A percentile compares a stretch with the other conserved stretches of the same genome.
phyloP scores from a whole-genome alignment of 805 yeast species.

The Schizosaccharomyces cryophilus region DNA sequence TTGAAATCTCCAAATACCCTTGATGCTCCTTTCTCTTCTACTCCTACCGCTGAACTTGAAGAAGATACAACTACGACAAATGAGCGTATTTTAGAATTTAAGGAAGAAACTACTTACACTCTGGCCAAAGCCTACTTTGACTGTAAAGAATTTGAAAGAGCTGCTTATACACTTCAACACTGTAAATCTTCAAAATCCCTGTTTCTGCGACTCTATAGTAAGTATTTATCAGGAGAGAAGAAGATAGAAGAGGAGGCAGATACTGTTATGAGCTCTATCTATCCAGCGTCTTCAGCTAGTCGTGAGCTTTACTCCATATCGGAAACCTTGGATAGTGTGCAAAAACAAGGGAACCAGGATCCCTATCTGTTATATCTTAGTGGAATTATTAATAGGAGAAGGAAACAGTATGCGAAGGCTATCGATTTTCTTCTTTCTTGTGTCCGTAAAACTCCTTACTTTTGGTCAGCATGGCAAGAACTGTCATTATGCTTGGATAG shows the following conservation, averaged over 20 bases:
- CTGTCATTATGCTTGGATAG: slow-evolving; percentile 31
- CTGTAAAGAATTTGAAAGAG: slow-evolving; percentile 65
- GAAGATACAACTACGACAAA: neutral
- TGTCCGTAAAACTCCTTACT: slow-evolving; percentile 44
- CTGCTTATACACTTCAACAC: slow-evolving; percentile 31
- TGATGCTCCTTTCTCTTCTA: slow-evolving; percentile 3
- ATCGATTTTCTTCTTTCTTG: slow-evolving; percentile 36
- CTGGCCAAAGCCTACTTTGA: slow-evolving; percentile 55
- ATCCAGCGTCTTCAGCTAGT: slow-evolving; percentile 13
- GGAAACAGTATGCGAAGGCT: slow-evolving; percentile 37
- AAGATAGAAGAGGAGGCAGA: slow-evolving; percentile 45
- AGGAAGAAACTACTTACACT: slow-evolving; percentile 23
- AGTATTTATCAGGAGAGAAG: slow-evolving; percentile 54
- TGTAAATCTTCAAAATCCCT: slow-evolving; percentile 26
- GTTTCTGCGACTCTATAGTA: slow-evolving; percentile 46
- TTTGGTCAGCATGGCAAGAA: slow-evolving; percentile 90
- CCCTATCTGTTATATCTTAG: slow-evolving; percentile 48
- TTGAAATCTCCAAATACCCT: slow-evolving; percentile 12
- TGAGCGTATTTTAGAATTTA: slow-evolving; percentile 5
- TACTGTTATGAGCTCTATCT: slow-evolving; percentile 25
- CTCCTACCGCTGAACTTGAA: neutral
- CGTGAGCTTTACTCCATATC: slow-evolving; percentile 15
- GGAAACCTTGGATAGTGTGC: slow-evolving; percentile 15
- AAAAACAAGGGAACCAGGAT: slow-evolving; percentile 13
- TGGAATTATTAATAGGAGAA: slow-evolving; percentile 42